Evolutionary conservation across 1,284 basidiomycete species (phyloP).

Genomic region (Cryptococcus sp.): DNA sequence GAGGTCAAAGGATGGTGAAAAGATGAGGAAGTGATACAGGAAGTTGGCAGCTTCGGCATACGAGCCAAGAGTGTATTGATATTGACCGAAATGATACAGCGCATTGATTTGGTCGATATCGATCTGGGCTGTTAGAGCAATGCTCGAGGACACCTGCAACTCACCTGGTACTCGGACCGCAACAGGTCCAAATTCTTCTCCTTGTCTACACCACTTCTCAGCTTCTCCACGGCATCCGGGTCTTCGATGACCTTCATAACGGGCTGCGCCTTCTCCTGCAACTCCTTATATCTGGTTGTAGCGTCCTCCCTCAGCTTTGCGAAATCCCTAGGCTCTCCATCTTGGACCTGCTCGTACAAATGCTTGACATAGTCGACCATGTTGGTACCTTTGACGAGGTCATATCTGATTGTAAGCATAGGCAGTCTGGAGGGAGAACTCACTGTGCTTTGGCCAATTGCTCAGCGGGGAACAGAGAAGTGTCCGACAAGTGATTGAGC

Average conservation of each 20-base stretch:
- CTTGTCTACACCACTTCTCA: conserved; percentile 82
- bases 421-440: conserved; percentile 14
- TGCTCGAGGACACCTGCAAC: conserved; percentile 39
- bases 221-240: conserved; percentile 78
- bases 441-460: conserved; percentile 52
- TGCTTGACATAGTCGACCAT: conserved; percentile 89
- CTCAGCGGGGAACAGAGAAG: conserved; percentile 44
- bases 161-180: conserved; percentile 87
- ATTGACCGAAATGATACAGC: conserved; percentile 96
- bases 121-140: conserved; percentile 60
- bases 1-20: conserved; percentile 88
- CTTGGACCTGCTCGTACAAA: conserved; percentile 72
- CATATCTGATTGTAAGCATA: conserved; percentile 62
- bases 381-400: conserved; percentile 93
- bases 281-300: conserved; percentile 76
- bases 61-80: conserved; percentile 95
- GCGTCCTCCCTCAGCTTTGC: conserved; percentile 75
- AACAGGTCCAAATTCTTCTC: conserved; percentile 93
- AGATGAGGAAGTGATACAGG: conserved; percentile 96
- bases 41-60: conserved; percentile 96
- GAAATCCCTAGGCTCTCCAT: conserved; percentile 61
- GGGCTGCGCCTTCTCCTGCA: conserved; percentile 85
- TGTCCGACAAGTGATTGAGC: conserved; percentile 76
- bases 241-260: conserved; percentile 96
- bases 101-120: conserved; percentile 93